Base-by-base conservation (phyloP, 2,329 filamentous ascomycete species). In the Botryotinia calthae region DNA sequence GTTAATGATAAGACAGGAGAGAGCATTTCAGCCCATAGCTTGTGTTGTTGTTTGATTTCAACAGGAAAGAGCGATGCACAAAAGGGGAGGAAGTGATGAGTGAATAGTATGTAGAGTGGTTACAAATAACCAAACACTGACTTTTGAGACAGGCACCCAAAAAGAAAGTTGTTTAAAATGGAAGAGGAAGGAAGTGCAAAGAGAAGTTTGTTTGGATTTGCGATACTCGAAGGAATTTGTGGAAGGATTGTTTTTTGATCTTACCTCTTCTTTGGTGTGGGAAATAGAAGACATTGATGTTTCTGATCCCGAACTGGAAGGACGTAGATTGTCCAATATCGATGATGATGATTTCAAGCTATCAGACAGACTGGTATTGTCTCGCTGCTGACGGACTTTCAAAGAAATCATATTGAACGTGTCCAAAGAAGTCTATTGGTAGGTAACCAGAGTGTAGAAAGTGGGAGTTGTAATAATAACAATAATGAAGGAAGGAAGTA, bases 371-470 rank as follows among this genome's bases (percentile, higher is more conserved):
- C 48, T 42, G 5, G n/a, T 7, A 22, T 58, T 25, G 5, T 25
- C 9, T 25, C n/a, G 18, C 9, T 56, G 65, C 20, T 44, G 65
- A 22, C 37, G 37, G 9, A 20, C 25, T 20, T 68, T 68, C 0
- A 56, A n/a, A 56, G 65, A 68, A 68, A 68, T 44, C 65, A 56
- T 68, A 16, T 22, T 68, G 34, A n/a, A 40, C 6, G 1, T n/a
- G 2, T 18, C 34, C 56, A 28, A 16, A 56, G 34, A 56, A 67
- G 25, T 54, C 48, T n/a, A 37, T 31, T 42, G 16, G 46, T 22
- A 48, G 31, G 51, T 28, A 18, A n/a, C 8, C 28, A 16, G n/a
- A 56, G 14, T 28, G 25, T 28, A 1, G 9, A 7, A 7, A 12
- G 51, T 28, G 16, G 51, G 14, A 9, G n/a, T 56, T 44, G 4